These are phyloP conservation scores for Botrytis byssoidea DNA, from an alignment of 2,329 filamentous ascomycete species.

Conservation along the genomic window DNA sequence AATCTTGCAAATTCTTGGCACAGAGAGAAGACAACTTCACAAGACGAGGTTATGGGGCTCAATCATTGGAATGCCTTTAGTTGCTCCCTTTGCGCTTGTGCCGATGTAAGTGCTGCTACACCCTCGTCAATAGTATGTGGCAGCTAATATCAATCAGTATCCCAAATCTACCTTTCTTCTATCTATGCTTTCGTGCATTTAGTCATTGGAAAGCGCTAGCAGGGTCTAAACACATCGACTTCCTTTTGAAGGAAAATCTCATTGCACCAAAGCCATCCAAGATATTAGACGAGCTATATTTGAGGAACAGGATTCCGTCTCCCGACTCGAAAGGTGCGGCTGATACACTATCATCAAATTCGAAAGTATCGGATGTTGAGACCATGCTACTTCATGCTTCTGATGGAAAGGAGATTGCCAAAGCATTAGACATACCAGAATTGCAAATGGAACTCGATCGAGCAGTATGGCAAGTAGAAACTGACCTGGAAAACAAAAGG, in stretches of 20 bases:
- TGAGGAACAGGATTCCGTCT: constrained; percentile 31
- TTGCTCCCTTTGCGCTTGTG: constrained; percentile 76
- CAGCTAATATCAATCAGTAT: constrained; percentile 54
- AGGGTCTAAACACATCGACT: constrained; percentile 82
- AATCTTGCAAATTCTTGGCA: constrained; percentile 69
- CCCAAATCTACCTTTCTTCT: constrained; percentile 96
- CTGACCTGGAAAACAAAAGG: constrained; percentile 33
- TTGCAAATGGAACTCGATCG: constrained; percentile 71
- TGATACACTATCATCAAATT: constrained; percentile 19
- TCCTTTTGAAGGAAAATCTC: constrained; percentile 72
- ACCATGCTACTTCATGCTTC: constrained; percentile 48
- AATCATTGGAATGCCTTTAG: constrained; percentile 77
- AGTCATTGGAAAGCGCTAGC: constrained; percentile 85
- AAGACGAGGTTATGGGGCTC: constrained; percentile 76
- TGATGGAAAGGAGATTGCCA: constrained; percentile 57
- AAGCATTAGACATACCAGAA: constrained; percentile 65
- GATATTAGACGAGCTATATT: constrained; percentile 73
- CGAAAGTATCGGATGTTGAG: constrained; percentile 37
- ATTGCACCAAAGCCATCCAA: constrained; percentile 64
- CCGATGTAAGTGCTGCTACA: constrained; percentile 65
- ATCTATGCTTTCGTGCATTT: constrained; percentile 86
- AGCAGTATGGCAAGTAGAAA: constrained; percentile 71
- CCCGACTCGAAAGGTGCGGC: constrained; percentile 4
- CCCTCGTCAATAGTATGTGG: background rate
- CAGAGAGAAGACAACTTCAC: constrained; percentile 78